Base-by-base conservation (phyloP, 2,329 filamentous ascomycete genomes). In the Tolypocladium pustulatum region DNA sequence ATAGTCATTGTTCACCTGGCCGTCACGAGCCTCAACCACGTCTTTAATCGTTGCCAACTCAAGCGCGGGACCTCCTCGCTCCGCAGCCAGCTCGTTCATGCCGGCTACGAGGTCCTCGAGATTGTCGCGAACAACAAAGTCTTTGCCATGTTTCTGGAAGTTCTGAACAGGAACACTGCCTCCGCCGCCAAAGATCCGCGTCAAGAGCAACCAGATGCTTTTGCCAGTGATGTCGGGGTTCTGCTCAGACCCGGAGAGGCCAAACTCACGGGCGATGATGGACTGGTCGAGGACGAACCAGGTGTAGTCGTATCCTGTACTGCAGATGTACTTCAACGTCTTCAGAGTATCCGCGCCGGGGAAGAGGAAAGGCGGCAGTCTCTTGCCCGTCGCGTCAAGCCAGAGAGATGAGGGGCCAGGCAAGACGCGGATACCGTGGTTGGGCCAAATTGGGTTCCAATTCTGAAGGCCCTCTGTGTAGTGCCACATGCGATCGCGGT, bases 401-500 rank as follows among this genome's bases (percentile, higher is more conserved):
- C 83, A 86, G 4, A 86, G 77, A 2, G 82, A 83, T 0, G 82
- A 85, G 0, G 83, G 83, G 0, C 79, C 83, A 0, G 83, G 81
- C 17, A 86, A 71, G 2, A 86, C 76, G 38, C 83, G 80, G 61
- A 86, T 86, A 25, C 83, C 83, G 64, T 86, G 83, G 17, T 64
- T 60, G 0, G 82, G 82, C 83, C 83, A 86, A 67, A 86, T 84
- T 4, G 82, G 75, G 58, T 85, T 71, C 83, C 83, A 86, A 66
- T 86, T 85, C 57, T 77, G 73, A 13, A 86, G 67, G 0, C 83
- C 83, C 64, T 86, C 83, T 13, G 82, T 85, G 66, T 86, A 86
- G 67, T 86, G 83, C 83, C 83, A 86, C 83, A 86, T 85, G 51
- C 83, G 73, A 65, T 86, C 83, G 55, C 78, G 76, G 69, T 86